Conservation (phyloP, 441 rosid species). For the Isatis lusitanica region DNA sequence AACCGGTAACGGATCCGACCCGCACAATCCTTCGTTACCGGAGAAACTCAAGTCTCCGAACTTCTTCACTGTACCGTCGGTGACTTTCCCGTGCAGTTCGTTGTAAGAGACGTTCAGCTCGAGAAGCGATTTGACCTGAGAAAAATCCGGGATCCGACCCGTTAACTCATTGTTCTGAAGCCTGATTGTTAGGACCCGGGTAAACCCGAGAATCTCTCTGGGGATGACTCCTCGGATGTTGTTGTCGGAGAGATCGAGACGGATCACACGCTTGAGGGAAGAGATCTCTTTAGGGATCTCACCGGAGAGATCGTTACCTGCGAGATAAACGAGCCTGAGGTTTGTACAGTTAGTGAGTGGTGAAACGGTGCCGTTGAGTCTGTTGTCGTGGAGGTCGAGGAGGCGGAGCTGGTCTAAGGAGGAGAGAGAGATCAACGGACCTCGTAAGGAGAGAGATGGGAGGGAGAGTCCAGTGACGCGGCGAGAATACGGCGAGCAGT, state of each 20-base stretch:
- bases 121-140: conserved; percentile 42
- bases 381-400: conserved; percentile 82
- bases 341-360: conserved; percentile 66
- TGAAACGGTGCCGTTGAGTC: conserved; percentile 72
- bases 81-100: conserved; percentile 61
- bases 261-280: conserved; percentile 52
- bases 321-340: conserved; percentile 72
- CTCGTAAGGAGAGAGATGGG: conserved; percentile 72
- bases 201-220: conserved; percentile 44
- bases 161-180: conserved; percentile 71
- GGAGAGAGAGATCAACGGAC: conserved; percentile 68
- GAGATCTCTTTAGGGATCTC: conserved; percentile 63
- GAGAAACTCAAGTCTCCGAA: conserved; percentile 60
- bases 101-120: conserved; percentile 69
- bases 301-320: conserved; percentile 71
- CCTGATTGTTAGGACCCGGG: conserved; percentile 59
- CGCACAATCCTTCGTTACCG: conserved; percentile 80
- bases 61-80: conserved; percentile 51
- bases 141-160: conserved; percentile 67
- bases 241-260: conserved; percentile 80
- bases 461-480: conserved; percentile 72
- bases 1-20: conserved; percentile 57
- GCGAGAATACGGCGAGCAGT: conserved; percentile 64
- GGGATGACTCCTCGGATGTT: conserved; percentile 73
- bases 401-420: conserved; percentile 77